Base-by-base conservation (phyloP, 495 filamentous ascomycete species). In the Endocarpon pusillum region DNA sequence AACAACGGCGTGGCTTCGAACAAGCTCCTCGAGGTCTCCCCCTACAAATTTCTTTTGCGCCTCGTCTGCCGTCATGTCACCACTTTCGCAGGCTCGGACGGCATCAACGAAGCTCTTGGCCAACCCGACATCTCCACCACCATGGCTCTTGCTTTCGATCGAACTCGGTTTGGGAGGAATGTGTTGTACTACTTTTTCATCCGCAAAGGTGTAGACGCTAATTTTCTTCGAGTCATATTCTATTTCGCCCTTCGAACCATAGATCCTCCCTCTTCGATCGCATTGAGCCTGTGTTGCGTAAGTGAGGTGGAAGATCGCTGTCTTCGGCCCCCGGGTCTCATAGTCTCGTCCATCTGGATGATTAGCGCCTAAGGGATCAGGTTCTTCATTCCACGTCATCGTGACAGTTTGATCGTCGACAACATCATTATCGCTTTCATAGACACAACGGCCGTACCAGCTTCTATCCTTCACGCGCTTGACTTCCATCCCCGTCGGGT, bases 361-460 rank as follows among this genome's bases (percentile, higher is more conserved):
- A 9, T 8, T 17, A 7, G 15, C 9, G 21, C 15, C 33, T 15
- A 19, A 9, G 17, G 11, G 15, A 23, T 24, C 14, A 29, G 21
- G 1, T 15, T 22, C 12, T 16, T 78, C 73, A 23, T 84, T 74
- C 86, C 89, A 96, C 2, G 64, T 69, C 16, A 94, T 69, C 0
- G 75, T 85, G 6, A 96, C 89, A 19, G 75, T 57, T 50, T 96
- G 87, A 45, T 94, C 81, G 49, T 97, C 89, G 47, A 76, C 81
- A 16, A 64, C 89, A 45, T 84, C 73, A 46, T 94, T 97, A 50
- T 86, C 82, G 11, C 74, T 63, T 51, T 94, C 89, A 54, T 75
- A 97, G 6, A 97, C 89, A 49, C 91, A 97, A 20, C 86, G 72
- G 1, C 89, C 89, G 45, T 82, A 94, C 85, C 84, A 94, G 12